Base-by-base conservation (phyloP, 225 moss, liverwort and hornwort species). In the Physcomitrellopsis africana region DNA sequence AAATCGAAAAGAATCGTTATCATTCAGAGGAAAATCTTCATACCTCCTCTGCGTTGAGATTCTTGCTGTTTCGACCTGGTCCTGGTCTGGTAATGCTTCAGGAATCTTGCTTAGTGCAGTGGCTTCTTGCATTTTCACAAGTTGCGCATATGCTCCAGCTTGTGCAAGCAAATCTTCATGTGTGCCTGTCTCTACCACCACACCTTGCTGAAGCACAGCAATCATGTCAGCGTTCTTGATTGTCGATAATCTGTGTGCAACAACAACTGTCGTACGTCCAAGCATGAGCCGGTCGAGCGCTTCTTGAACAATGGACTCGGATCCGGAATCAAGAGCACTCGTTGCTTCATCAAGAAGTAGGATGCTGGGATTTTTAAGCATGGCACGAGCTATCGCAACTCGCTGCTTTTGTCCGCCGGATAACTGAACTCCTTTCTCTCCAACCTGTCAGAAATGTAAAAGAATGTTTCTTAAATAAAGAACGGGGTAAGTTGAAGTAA, bases 331-430 rank as follows among this genome's bases (percentile, higher is more conserved):
- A 20, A 95, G 86, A 51, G 92, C 87, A 85, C 89, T 89, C 11
- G 90, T 95, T 13, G 92, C 91, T 81, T 92, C 94, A 68, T 95
- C 94, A 51, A 95, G 85, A 10, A 95, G 77, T 63, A 91, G 62
- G 70, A 95, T 86, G 10, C 83, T 77, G 37, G 92, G 94, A 37
- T 88, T 91, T 52, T 86, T 95, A 15, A 95, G 87, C 79, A 95
- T 92, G 20, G 94, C 94, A 63, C 94, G 87, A 18, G 94, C 89
- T 78, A 95, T 92, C 55, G 94, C 94, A 77, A 95, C 79, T 51
- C 91, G 86, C 60, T 95, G 92, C 44, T 89, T 95, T 77, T 95
- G 92, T 15, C 92, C 91, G 17, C 78, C 85, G 51, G 92, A 93
- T 49, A 95, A 77, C 69, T 89, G 88, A 53, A 91, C 86, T 18